Evolutionary conservation across 208 protist species (phyloP), one percentile per base, ranked within the genome.

Genomic region (Herpetomonas tarakana): DNA sequence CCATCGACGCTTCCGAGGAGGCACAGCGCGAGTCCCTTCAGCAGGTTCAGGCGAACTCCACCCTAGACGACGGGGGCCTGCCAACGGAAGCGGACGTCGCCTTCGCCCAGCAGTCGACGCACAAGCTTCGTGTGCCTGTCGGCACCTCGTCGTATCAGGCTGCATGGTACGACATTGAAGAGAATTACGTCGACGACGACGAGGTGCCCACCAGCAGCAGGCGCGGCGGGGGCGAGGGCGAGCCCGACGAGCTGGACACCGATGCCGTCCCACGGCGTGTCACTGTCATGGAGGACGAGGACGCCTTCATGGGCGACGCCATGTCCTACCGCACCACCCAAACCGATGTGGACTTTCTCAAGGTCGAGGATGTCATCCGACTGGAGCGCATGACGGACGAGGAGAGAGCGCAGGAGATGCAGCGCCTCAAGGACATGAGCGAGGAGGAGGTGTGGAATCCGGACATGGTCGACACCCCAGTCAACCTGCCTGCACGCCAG

Each of bases 371-470:
- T 64, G 74, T 91, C 35, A 73, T 92, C 58, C 83, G 83, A 26
- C 70, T 88, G 19, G 85, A 92, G 62, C 68, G 83, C 16, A 92
- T 95, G 88, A 90, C 85, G 0, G 83, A 92, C 59, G 83, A 92
- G 65, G 88, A 95, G 58, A 71, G 70, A 22, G 59, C 57, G 0
- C 59, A 74, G 26, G 88, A 95, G 64, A 80, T 95, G 60, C 65
- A 91, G 57, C 66, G 78, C 30, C 67, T 95, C 44, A 77, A 72
- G 54, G 76, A 91, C 46, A 64, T 81, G 65, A 91, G 83, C 62
- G 85, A 92, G 60, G 78, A 91, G 46, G 83, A 95, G 52, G 76
- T 82, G 14, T 92, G 85, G 83, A 91, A 91, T 56, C 75, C 81
- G 4, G 88, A 95, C 60, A 83, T 92, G 74, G 83, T 95, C 2